Base-by-base conservation (phyloP, 1,284 basidiomycete genomes). In the Rhodotorula mucilaginosa region DNA sequence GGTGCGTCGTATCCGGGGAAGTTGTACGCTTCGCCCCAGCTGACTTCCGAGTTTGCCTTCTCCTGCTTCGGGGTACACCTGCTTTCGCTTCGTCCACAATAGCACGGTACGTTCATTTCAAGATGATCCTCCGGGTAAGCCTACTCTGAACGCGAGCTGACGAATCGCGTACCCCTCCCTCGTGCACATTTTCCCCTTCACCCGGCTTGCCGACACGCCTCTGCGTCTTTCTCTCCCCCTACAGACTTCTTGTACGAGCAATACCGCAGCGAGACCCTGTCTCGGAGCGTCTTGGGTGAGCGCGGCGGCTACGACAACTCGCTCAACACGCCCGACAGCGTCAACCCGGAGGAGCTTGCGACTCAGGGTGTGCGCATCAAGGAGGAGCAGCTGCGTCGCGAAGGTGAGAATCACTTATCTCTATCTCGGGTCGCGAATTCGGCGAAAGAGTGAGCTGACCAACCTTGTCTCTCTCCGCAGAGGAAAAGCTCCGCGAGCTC, bases 401-500 rank as follows among this genome's bases (percentile, higher is more conserved):
- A 99, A 83, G 82, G 82, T 79, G 77, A 6, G n/a, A 44, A 29
- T 7, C 2, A 34, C 5, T 16, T 16, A n/a, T 4, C n/a, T 15
- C 34, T 3, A 5, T 2, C 47, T n/a, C 29, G 16, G 0, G 15
- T 19, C 10, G 15, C 6, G 4, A 18, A 18, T 8, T 16, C 31
- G 2, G 13, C 26, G 6, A 12, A 1, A 1, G 5, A 8, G 19
- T 5, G 47, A 5, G 19, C 54, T 73, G 59, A 58, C 48, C 23
- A 29, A 19, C 10, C 39, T 44, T 44, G 29, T n/a, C 39, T 21
- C 52, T 26, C 16, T 19, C 6, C 15, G 31, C 73, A 76, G 94
- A 97, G 84, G 94, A 97, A 85, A 96, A 96, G 85, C 89, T 99
- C 75, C 92, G 96, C 78, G 97, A 99, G 84, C 94, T 98, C 81